Base-by-base conservation (phyloP, 2,329 filamentous ascomycete genomes). In the Ambrosiella xylebori region DNA sequence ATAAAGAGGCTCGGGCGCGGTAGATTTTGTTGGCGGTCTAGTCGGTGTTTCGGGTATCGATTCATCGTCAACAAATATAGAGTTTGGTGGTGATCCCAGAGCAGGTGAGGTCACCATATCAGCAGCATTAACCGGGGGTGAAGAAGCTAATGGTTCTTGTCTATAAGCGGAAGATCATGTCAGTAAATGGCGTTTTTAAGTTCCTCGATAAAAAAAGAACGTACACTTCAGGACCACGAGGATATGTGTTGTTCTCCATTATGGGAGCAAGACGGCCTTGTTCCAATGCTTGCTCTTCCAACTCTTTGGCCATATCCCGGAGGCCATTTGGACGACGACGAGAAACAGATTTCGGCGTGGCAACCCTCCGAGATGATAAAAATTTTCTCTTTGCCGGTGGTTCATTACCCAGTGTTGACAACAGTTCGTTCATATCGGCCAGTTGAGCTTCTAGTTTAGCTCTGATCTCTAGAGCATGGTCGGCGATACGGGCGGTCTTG, bases 371-470 rank as follows among this genome's bases (percentile, higher is more conserved):
- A 15, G 67, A 65, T 63, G 67, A 66, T 57, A 71, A 68, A 63
- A 71, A 69, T 47, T 71, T 72, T 61, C 73, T 68, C 64, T 78
- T 78, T 62, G 69, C 69, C 15, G 80, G 76, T 40, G 80, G 79
- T 63, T 83, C 78, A 45, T 76, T 65, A 5, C 83, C 84, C 49
- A 91, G 73, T 36, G 78, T 77, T 50, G 78, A 80, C 9, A 93
- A 76, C 63, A 91, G 72, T 2, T 76, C 74, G 37, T 80, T 77
- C 69, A 88, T 78, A 71, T 90, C 85, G 39, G 77, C 71, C 17
- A 93, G 74, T 69, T 90, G 88, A 1, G 77, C 74, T 66, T 89
- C 82, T 62, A 94, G 73, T 67, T 82, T 79, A 51, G 76, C 74
- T 67, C 84, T 88, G 64, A 90, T 80, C n/a, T 76, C 76, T 61